Percentiles rank a stretch among this genome's conserved stretches.
Conservation (phyloP, 768 basidiomycete genomes). For the Suillus tomentosus region DNA sequence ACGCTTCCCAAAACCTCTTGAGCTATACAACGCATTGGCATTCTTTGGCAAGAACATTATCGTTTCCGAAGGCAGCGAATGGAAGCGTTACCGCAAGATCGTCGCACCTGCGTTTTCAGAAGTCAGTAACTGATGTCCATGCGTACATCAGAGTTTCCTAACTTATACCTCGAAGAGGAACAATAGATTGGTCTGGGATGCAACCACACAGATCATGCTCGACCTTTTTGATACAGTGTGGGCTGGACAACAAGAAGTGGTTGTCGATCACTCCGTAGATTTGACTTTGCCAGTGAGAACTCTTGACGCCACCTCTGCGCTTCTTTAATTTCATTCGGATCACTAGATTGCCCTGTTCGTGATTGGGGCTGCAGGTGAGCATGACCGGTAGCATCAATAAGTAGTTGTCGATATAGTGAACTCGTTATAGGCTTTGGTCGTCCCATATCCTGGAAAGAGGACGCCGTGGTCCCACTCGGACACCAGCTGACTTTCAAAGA, state of each 20-base stretch:
- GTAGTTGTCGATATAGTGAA: neutral
- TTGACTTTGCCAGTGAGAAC: conserved; percentile 53
- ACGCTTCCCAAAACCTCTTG: conserved; percentile 56
- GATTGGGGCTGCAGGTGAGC: conserved; percentile 53
- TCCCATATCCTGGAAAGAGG: conserved; percentile 49
- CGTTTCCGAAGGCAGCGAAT: conserved; percentile 62
- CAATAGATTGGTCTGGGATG: conserved; percentile 48
- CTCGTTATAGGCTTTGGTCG: conserved; percentile 49
- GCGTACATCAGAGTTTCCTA: neutral
- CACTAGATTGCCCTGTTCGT: conserved; percentile 55
- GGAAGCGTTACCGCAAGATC: conserved; percentile 67
- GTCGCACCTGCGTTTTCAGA: conserved; percentile 63
- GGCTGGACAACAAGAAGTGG: conserved; percentile 41
- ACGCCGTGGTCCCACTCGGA: conserved; percentile 40
- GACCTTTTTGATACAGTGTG: conserved; percentile 52
- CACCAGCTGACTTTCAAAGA: conserved; percentile 52
- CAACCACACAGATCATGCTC: conserved; percentile 43
- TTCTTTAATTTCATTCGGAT: conserved; percentile 17
- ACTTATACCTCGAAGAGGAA: conserved; percentile 16
- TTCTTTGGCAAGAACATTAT: conserved; percentile 66
- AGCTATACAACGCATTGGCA: conserved; percentile 44
- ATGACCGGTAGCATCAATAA: neutral
- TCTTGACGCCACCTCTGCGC: conserved; percentile 11
- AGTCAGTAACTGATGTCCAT: conserved; percentile 9
- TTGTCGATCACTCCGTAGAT: conserved; percentile 48